Evolutionary conservation across 257 asterid species (phyloP).

Genomic region (Plantago ovata): DNA sequence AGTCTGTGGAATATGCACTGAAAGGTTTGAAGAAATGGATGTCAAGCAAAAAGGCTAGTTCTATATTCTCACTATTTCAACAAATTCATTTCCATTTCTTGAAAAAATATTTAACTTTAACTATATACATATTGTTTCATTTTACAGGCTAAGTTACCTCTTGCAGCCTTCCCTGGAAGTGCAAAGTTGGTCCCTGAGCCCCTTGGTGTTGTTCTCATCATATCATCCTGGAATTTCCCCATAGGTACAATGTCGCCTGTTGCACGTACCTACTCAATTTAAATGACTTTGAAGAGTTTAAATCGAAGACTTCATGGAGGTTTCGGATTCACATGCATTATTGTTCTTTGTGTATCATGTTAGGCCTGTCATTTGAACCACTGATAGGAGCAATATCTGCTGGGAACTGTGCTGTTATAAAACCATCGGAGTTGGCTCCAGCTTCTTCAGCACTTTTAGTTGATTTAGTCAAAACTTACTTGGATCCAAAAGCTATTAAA

Average conservation of each 20-base stretch:
- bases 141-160: conserved; percentile 56
- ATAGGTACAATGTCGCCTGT: conserved; percentile 36
- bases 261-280: too few relatives aligned
- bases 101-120: not conserved
- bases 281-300: too few relatives aligned
- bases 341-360: not conserved
- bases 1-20: conserved; percentile 53
- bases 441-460: conserved; percentile 55
- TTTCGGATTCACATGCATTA: not conserved
- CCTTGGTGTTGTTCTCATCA: conserved; percentile 67
- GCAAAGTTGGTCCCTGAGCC: conserved; percentile 82
- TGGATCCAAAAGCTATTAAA: conserved; percentile 57
- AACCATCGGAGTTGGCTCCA: conserved; percentile 81
- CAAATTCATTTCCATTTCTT: not conserved
- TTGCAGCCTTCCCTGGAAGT: conserved; percentile 67
- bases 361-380: conserved; percentile 74
- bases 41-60: conserved; percentile 48
- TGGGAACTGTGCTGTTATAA: conserved; percentile 58
- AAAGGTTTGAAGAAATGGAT: conserved; percentile 60
- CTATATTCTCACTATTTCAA: not conserved
- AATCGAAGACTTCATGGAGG: too few relatives aligned
- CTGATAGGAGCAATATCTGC: conserved; percentile 84
- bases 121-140: not conserved
- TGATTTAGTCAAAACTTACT: conserved; percentile 31
- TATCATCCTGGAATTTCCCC: conserved; percentile 83